These are phyloP conservation scores for Cadophora gregata DNA, from an alignment of 2,329 filamentous ascomycete species.

Conservation along the genomic window DNA sequence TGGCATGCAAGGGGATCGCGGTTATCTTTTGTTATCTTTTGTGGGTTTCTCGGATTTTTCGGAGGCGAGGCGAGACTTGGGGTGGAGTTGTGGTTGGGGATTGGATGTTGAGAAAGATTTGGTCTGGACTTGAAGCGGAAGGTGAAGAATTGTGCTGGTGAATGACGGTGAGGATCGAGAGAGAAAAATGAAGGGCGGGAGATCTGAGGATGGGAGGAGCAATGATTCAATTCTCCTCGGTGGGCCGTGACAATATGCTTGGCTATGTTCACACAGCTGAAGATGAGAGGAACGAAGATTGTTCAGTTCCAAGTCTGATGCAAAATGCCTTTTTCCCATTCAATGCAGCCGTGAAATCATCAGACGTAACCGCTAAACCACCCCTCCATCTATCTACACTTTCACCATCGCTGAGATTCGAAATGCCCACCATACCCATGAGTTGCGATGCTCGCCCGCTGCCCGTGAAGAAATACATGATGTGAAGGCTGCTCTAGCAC, in stretches of 20 bases:
- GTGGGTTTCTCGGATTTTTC: not conserved
- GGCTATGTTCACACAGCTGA: too few species aligned
- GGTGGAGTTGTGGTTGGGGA: not conserved
- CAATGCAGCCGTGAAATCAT: constrained; percentile 17
- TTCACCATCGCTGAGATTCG: not conserved
- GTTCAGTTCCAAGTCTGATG: not conserved
- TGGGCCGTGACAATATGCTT: too few species aligned
- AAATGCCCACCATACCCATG: constrained; percentile 9
- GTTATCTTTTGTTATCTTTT: not conserved
- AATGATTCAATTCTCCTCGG: too few species aligned
- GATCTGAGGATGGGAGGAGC: not conserved
- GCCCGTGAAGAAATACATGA: constrained; percentile 20
- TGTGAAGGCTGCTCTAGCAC: constrained; percentile 35
- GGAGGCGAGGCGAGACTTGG: not conserved
- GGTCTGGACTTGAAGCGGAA: not conserved
- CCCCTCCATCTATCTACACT: not conserved
- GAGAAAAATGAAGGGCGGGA: not conserved
- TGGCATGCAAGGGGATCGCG: constrained; percentile 9
- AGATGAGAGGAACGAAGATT: not conserved
- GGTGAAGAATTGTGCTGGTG: not conserved
- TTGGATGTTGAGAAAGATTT: not conserved
- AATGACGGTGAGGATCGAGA: not conserved
- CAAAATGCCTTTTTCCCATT: not conserved
- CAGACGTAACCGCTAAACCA: constrained; percentile 5
- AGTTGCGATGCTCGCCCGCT: not conserved